These are phyloP conservation scores for Peronospora farinosa DNA, from an alignment of 352 stramenopile species.

Conservation along the genomic window DNA sequence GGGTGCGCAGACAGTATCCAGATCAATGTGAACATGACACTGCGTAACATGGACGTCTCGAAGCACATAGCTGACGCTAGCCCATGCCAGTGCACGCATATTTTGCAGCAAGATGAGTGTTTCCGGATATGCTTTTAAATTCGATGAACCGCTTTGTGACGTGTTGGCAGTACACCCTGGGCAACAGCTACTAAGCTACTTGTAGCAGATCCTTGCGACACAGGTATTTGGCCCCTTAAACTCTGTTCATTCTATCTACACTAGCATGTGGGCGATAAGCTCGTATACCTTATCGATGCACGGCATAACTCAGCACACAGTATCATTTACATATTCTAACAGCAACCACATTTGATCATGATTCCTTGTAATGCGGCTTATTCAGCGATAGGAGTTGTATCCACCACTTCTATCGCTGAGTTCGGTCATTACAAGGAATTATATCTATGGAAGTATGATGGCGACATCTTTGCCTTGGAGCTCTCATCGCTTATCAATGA, in stretches of 20 bases:
- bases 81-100: slow-evolving; percentile 36
- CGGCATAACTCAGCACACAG: slow-evolving; percentile 46
- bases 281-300: too few species aligned
- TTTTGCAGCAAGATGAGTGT: slow-evolving; percentile 62
- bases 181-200: slow-evolving; percentile 40
- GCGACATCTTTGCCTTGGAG: too few species aligned
- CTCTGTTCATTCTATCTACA: slow-evolving; percentile 45
- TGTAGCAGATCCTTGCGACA: slow-evolving; percentile 41
- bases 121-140: slow-evolving; percentile 43
- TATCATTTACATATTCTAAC: neutral
- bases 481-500: too few species aligned
- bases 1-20: slow-evolving; percentile 52
- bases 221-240: slow-evolving; percentile 72
- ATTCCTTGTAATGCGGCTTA: too few species aligned
- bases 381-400: too few species aligned
- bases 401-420: too few species aligned
- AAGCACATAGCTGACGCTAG: slow-evolving; percentile 10
- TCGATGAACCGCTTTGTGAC: slow-evolving; percentile 48
- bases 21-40: slow-evolving; percentile 63
- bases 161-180: too few species aligned
- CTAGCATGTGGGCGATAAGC: slow-evolving; percentile 30
- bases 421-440: too few species aligned
- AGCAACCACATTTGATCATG: too few species aligned
- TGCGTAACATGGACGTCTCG: slow-evolving; percentile 6
- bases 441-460: too few species aligned